Percentiles rank a stretch among this genome's conserved stretches.
These are phyloP conservation scores for Malus domestica DNA, from an alignment of 306 rosid genomes.

Conservation along the genomic window ASM211411v1 NC_041794.1:25723501-25724000, in stretches of 20 bases:
- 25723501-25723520: slow-evolving; percentile 47
- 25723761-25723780: neutral
- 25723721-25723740: neutral
- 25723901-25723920: neutral
- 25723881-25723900: neutral
- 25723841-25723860: neutral
- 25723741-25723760: neutral
- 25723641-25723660: slow-evolving; percentile 26
- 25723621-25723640: slow-evolving; percentile 58
- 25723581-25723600: slow-evolving; percentile 73
- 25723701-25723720: neutral
- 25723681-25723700: neutral
- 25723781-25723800: neutral
- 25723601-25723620: slow-evolving; percentile 58
- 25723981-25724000: neutral
- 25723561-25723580: slow-evolving; percentile 56
- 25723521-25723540: slow-evolving; percentile 53
- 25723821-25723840: neutral
- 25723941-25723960: neutral
- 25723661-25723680: neutral
- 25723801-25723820: neutral
- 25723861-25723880: neutral
- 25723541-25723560: slow-evolving; percentile 49
- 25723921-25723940: neutral
- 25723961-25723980: too few relatives aligned